Percentiles rank a stretch among this genome's conserved stretches.
Conservation (phyloP, 2,329 filamentous ascomycete species). For the Cladosporium cucumerinum region DNA sequence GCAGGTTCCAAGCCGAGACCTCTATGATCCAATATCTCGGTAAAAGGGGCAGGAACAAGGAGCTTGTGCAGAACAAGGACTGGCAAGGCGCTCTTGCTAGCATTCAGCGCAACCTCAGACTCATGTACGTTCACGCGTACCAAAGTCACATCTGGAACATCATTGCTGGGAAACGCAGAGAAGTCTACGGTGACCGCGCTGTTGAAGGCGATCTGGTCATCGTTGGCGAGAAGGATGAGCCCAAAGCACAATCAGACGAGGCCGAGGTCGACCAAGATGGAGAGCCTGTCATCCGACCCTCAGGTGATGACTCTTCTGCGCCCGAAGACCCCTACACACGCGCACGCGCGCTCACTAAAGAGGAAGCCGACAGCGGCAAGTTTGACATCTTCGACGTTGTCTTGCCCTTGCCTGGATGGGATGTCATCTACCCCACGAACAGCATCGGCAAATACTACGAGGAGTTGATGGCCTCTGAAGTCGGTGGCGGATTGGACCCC, state of each 20-base stretch:
- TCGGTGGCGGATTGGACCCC: constrained; percentile 76
- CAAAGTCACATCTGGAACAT: constrained; percentile 94
- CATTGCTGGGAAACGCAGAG: constrained; percentile 76
- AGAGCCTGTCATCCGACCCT: constrained; percentile 63
- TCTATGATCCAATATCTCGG: constrained; percentile 74
- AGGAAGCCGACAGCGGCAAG: constrained; percentile 72
- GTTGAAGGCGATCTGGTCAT: constrained; percentile 84
- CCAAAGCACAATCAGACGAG: constrained; percentile 33
- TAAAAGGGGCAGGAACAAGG: constrained; percentile 43
- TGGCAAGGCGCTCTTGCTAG: constrained; percentile 75
- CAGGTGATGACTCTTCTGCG: constrained; percentile 53
- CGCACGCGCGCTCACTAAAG: constrained; percentile 68
- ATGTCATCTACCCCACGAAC: constrained; percentile 82
- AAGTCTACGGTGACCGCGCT: constrained; percentile 67
- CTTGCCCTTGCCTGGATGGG: constrained; percentile 86
- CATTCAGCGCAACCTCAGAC: constrained; percentile 76
- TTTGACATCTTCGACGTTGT: constrained; percentile 87
- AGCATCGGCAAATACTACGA: constrained; percentile 79
- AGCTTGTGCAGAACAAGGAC: constrained; percentile 57
- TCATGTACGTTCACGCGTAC: constrained; percentile 97
- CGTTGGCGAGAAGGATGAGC: constrained; percentile 53
- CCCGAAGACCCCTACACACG: constrained; percentile 60
- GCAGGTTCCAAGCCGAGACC: constrained; percentile 76
- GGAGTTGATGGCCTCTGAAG: constrained; percentile 76
- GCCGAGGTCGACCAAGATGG: constrained; percentile 56